Percentiles rank a stretch among this genome's conserved stretches.
phyloP scores from a whole-genome alignment of 2,329 filamentous ascomycete genomes.

The Geoglossum cookeanum region DNA sequence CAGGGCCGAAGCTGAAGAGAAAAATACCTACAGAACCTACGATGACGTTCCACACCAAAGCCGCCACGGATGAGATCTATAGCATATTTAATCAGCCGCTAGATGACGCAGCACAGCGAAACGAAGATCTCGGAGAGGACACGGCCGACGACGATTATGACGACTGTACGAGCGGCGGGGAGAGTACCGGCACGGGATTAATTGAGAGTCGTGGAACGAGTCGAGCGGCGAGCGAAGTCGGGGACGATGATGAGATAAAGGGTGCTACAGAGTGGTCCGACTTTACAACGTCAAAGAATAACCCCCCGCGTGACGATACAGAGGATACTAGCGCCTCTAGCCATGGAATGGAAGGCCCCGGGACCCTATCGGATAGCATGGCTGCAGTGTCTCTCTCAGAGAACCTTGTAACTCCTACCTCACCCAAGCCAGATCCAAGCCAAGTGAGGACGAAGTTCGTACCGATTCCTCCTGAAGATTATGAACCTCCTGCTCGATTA shows the following conservation, averaged over 20 bases:
- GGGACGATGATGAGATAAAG: conserved; percentile 31
- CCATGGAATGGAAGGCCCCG: conserved; percentile 9
- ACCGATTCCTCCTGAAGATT: conserved; percentile 70
- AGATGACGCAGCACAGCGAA: conserved; percentile 26
- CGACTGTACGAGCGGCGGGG: conserved; percentile 68
- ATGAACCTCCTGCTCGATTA: conserved; percentile 56
- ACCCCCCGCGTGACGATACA: conserved; percentile 30
- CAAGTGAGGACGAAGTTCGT: conserved; percentile 45
- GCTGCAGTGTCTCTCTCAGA: conserved; percentile 21
- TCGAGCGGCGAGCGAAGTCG: conserved; percentile 35
- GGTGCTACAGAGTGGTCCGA: conserved; percentile 76
- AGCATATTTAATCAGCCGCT: conserved; percentile 88
- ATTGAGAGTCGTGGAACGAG: conserved; percentile 27
- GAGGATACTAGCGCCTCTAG: conserved; percentile 17
- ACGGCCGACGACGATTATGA: conserved; percentile 44
- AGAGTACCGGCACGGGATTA: conserved; percentile 64
- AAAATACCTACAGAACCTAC: conserved; percentile 69
- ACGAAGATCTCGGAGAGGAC: conserved; percentile 35
- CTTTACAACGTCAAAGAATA: conserved; percentile 55
- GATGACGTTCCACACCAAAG: conserved; percentile 91
- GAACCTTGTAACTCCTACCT: conserved; percentile 29
- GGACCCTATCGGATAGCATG: neutral
- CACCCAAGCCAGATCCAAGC: conserved; percentile 22
- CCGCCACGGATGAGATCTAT: conserved; percentile 93
- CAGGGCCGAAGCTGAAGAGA: conserved; percentile 64